Conservation (phyloP, 163 green algal species). For the Scenedesmus sp. region DNA sequence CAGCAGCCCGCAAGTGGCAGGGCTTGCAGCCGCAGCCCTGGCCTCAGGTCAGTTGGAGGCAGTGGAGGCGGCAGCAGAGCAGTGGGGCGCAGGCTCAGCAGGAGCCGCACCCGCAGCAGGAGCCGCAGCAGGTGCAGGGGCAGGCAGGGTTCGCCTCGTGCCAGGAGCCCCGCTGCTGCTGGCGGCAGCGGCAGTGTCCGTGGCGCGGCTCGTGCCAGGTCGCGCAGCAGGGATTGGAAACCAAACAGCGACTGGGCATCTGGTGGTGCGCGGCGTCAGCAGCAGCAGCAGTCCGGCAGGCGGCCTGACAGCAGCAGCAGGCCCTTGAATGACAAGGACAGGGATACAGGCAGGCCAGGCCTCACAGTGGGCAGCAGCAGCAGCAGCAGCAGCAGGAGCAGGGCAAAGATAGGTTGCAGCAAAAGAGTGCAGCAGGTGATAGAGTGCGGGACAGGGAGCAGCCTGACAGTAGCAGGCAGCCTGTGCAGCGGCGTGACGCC, state of each 20-base stretch:
- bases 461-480: neutral
- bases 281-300: neutral
- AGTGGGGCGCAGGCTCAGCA: neutral
- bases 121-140: neutral
- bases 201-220: neutral
- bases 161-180: neutral
- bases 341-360: neutral
- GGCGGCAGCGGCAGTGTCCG: neutral
- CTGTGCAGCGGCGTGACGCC: neutral
- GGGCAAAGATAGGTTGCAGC: neutral
- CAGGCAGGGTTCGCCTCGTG: neutral
- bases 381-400: conserved; percentile 9
- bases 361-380: neutral
- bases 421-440: neutral
- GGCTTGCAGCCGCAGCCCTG: neutral
- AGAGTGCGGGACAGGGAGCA: neutral
- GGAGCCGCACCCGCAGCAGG: neutral
- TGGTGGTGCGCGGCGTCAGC: neutral
- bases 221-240: neutral
- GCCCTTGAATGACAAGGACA: neutral
- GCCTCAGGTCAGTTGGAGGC: neutral
- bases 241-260: neutral
- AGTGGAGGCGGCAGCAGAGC: neutral
- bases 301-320: conserved; percentile 12
- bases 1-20: conserved; percentile 5